Percentiles rank a stretch among this genome's conserved stretches.
These are phyloP conservation scores for Bromus sterilis DNA, from an alignment of 176 grass and related monocot genomes.

Conservation along the genomic window DNA sequence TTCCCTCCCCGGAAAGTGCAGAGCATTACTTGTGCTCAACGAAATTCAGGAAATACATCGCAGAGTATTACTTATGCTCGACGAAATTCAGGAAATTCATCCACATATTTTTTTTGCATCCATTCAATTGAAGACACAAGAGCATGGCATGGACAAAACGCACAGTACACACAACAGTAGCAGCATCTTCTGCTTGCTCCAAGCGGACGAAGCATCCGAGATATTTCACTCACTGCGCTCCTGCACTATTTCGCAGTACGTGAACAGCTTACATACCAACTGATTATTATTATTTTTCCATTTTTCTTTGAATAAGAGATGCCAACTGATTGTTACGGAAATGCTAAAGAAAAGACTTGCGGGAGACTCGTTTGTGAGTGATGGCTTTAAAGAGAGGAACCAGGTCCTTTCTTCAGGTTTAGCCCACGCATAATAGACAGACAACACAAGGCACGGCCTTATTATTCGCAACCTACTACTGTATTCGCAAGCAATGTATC, in stretches of 20 bases:
- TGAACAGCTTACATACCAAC: background rate
- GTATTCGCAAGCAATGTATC: conserved; percentile 60
- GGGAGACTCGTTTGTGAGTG: background rate
- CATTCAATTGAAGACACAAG: too few species aligned
- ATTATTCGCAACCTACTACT: too few species aligned
- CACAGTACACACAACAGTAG: too few species aligned
- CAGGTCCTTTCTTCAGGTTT: background rate
- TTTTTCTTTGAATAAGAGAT: too few species aligned
- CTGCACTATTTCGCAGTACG: background rate
- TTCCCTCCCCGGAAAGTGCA: background rate
- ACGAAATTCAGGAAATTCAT: background rate
- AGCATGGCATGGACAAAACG: background rate
- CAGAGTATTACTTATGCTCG: background rate
- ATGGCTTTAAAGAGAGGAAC: conserved; percentile 1
- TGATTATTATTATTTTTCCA: background rate
- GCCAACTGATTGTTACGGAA: background rate
- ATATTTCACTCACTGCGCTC: background rate
- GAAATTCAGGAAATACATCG: background rate
- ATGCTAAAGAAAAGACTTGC: background rate
- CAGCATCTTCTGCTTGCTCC: too few species aligned
- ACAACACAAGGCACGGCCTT: background rate
- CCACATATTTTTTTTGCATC: too few species aligned
- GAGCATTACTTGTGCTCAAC: background rate
- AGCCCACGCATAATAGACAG: conserved; percentile 1
- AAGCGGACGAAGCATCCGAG: background rate